Percentiles rank a stretch among this genome's conserved stretches.
Conservation (phyloP, 371 early-diverging fungal genomes). For the Funneliformis caledonium region DNA sequence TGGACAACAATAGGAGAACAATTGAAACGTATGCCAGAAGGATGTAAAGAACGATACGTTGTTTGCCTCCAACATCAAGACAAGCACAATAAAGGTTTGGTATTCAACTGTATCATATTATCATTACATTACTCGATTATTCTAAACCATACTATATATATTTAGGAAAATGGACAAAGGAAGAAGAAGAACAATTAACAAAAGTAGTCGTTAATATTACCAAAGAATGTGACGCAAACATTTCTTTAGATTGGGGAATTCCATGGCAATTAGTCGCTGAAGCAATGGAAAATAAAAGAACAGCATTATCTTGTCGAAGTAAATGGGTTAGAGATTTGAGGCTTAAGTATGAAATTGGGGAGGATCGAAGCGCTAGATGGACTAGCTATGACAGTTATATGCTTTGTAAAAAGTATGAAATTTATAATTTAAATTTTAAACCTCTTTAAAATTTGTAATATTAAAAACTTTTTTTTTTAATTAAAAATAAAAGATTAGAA, state of each 20-base stretch:
- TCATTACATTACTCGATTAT: background rate
- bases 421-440: background rate
- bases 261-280: background rate
- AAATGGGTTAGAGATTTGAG: slow-evolving; percentile 17
- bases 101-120: background rate
- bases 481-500: background rate
- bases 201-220: slow-evolving; percentile 3
- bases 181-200: slow-evolving; percentile 21
- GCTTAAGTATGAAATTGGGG: background rate
- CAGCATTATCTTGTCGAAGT: background rate
- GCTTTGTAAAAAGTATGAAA: background rate
- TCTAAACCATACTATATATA: background rate
- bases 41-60: slow-evolving; percentile 18
- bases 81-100: background rate
- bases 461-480: background rate
- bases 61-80: background rate
- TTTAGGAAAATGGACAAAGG: slow-evolving; percentile 28
- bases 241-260: slow-evolving; percentile 20
- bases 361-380: background rate
- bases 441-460: background rate
- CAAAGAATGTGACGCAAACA: background rate
- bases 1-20: slow-evolving; percentile 27
- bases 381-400: slow-evolving; percentile 2
- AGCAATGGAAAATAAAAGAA: slow-evolving; percentile 14
- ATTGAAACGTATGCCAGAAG: background rate